Percentiles rank a stretch among this genome's conserved stretches.
phyloP scores from a whole-genome alignment of 495 filamentous ascomycete species.

The Aspergillus leporis region DNA sequence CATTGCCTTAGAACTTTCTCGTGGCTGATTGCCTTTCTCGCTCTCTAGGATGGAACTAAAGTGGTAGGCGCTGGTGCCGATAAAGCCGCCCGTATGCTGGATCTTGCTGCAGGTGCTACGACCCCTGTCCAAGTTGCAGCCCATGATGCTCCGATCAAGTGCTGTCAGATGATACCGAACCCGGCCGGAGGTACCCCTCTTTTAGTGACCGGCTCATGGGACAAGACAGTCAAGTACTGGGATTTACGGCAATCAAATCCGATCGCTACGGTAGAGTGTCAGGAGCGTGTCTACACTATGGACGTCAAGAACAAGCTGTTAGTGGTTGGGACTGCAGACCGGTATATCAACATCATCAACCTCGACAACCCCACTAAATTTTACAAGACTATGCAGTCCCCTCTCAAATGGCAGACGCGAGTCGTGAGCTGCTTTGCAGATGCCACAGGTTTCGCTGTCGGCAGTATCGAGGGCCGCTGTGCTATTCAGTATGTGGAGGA shows the following conservation, averaged over 20 bases:
- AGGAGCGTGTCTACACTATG: conserved; percentile 85
- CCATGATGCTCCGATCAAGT: conserved; percentile 79
- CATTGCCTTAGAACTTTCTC: background rate
- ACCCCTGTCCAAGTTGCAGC: conserved; percentile 64
- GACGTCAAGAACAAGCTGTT: conserved; percentile 78
- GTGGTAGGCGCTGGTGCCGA: conserved; percentile 83
- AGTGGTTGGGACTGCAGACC: conserved; percentile 82
- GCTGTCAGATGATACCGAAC: conserved; percentile 70
- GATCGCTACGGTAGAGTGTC: conserved; percentile 63
- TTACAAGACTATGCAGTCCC: conserved; percentile 80
- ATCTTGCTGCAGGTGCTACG: conserved; percentile 60
- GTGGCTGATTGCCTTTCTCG: background rate
- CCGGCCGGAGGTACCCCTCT: conserved; percentile 57
- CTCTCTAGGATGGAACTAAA: conserved; percentile 63
- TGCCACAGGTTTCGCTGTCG: conserved; percentile 80
- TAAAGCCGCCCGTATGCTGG: conserved; percentile 77
- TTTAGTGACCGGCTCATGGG: conserved; percentile 90
- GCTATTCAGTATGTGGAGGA: conserved; percentile 88
- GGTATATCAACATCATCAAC: conserved; percentile 84
- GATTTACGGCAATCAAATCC: conserved; percentile 70
- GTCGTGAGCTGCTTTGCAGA: conserved; percentile 84
- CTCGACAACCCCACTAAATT: conserved; percentile 74
- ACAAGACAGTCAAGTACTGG: conserved; percentile 96
- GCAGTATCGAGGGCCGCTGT: conserved; percentile 86
- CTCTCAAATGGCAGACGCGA: conserved; percentile 85